Evolutionary conservation across 176 grass and related monocot species (phyloP).

Genomic region (Cymbopogon citratus): DNA sequence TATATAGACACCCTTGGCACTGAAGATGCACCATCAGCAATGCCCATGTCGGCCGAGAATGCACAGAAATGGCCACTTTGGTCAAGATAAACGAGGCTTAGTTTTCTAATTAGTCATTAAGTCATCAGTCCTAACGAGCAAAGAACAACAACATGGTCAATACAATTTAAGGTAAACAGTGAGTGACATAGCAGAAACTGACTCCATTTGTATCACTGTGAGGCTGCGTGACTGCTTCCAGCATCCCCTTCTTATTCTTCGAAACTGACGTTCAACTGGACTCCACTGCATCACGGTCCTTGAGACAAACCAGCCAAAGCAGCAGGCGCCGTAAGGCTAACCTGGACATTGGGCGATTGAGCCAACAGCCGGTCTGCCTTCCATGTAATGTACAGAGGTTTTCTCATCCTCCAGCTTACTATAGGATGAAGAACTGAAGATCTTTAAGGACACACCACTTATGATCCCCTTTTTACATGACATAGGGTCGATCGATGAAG

Average conservation of each 20-base stretch:
- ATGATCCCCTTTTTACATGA: conserved; percentile 19
- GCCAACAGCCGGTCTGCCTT: background rate
- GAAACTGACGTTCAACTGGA: background rate
- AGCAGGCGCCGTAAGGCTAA: background rate
- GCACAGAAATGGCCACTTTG: background rate
- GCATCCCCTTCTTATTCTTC: conserved; percentile 28
- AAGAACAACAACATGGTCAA: conserved; percentile 5
- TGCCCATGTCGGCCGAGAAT: background rate
- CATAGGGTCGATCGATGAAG: conserved; percentile 74
- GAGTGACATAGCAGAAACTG: conserved; percentile 2
- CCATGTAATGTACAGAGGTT: conserved; percentile 37
- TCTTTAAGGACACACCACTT: background rate
- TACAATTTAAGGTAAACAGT: background rate
- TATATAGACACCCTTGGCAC: background rate
- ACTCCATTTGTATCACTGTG: background rate
- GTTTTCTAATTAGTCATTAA: background rate
- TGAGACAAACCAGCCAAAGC: background rate
- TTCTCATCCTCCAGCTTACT: background rate
- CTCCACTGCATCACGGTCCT: background rate
- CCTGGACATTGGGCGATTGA: background rate
- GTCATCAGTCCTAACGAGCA: background rate
- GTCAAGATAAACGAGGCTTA: background rate
- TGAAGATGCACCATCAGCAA: background rate
- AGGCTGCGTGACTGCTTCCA: conserved; percentile 10
- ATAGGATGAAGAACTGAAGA: background rate